phyloP scores from a whole-genome alignment of 2,329 filamentous ascomycete genomes.

The Ophiostoma angusticollis region DNA sequence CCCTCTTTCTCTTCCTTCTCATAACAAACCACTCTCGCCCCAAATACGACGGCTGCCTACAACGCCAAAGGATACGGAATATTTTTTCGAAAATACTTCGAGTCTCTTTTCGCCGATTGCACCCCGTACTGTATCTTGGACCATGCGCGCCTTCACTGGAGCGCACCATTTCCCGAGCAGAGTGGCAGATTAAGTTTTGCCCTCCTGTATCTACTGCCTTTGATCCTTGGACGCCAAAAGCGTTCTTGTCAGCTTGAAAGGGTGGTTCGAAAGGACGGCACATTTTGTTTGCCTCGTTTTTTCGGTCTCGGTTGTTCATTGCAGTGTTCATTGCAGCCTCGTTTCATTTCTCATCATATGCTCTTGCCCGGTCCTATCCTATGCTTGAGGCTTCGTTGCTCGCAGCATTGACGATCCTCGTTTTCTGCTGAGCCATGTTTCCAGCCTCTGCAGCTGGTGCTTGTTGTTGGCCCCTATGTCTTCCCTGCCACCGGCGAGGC shows the following conservation, averaged over 20 bases:
- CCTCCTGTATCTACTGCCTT: constrained; percentile 83
- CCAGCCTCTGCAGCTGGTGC: too few relatives aligned
- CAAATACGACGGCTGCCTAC: constrained; percentile 24
- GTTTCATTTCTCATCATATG: background rate
- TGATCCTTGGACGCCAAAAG: constrained; percentile 47
- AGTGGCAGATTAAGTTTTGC: constrained; percentile 45
- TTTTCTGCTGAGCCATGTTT: too few relatives aligned
- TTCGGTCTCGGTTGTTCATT: background rate
- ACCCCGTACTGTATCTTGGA: constrained; percentile 19
- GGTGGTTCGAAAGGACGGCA: constrained; percentile 76
- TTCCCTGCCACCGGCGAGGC: too few relatives aligned
- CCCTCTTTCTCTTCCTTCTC: constrained; percentile 19
- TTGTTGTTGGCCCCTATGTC: too few relatives aligned
- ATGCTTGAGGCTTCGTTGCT: too few relatives aligned
- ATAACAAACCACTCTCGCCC: constrained; percentile 23
- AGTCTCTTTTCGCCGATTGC: constrained; percentile 15
- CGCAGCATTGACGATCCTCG: too few relatives aligned
- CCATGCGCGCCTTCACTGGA: constrained; percentile 39
- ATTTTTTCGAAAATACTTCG: too few relatives aligned
- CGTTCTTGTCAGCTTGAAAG: constrained; percentile 44
- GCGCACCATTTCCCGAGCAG: constrained; percentile 30
- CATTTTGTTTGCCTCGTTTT: constrained; percentile 27
- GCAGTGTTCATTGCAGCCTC: background rate
- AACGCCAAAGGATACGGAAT: too few relatives aligned
- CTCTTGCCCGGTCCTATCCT: too few relatives aligned